Evolutionary conservation across 306 rosid genomes (phyloP).

Genomic region (Cyamopsis tetragonoloba): DNA sequence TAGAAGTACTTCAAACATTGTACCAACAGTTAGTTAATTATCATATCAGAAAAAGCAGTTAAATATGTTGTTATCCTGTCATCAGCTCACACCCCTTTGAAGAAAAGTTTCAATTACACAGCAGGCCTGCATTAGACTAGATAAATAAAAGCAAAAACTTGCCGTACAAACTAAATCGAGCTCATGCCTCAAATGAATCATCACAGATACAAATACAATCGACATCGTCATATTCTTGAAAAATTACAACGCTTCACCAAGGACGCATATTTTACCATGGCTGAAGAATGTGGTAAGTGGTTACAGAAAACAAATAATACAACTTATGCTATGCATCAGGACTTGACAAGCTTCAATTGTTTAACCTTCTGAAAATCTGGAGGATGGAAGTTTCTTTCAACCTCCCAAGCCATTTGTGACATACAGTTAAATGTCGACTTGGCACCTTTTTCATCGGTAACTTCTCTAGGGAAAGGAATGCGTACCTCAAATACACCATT

Average conservation of each 20-base stretch:
- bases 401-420: constrained; percentile 97
- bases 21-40: background rate
- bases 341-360: constrained; percentile 57
- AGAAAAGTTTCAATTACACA: background rate
- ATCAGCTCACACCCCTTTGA: background rate
- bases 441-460: constrained; percentile 75
- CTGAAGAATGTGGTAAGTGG: background rate
- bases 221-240: constrained; percentile 16
- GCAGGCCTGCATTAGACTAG: background rate
- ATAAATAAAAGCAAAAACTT: background rate
- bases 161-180: background rate
- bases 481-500: constrained; percentile 68
- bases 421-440: constrained; percentile 85
- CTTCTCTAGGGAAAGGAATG: constrained; percentile 86
- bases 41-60: background rate
- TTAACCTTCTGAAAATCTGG: constrained; percentile 67
- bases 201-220: background rate
- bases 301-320: background rate
- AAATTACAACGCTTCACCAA: constrained; percentile 21
- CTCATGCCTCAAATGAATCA: constrained; percentile 14
- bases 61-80: background rate
- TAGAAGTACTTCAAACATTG: background rate
- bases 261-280: background rate
- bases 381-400: constrained; percentile 64
- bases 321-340: constrained; percentile 21